phyloP scores from a whole-genome alignment of 208 protist genomes.

The Leptomonas pyrrhocoris region DNA sequence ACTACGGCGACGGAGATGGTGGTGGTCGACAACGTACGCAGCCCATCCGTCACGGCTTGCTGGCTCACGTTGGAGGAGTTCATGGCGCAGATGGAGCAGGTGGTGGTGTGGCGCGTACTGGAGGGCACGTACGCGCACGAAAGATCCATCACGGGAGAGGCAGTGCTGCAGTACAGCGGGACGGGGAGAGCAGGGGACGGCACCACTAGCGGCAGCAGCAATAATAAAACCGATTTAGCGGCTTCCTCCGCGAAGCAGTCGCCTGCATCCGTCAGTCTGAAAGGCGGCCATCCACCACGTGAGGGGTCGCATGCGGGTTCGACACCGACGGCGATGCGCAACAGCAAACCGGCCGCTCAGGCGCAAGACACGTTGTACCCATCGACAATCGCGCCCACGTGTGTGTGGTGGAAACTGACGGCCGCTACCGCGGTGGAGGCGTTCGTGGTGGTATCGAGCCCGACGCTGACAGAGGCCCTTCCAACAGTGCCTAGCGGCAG shows the following conservation, averaged over 20 bases:
- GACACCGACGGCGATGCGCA: neutral
- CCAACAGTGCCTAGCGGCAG: neutral
- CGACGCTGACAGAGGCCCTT: conserved; percentile 11
- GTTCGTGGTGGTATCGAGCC: conserved; percentile 27
- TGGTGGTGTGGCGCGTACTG: conserved; percentile 70
- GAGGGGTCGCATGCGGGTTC: conserved; percentile 9
- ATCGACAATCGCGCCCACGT: conserved; percentile 4
- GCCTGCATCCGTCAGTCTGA: neutral
- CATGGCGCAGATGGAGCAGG: conserved; percentile 41
- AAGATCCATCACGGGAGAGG: conserved; percentile 23
- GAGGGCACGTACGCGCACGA: conserved; percentile 35
- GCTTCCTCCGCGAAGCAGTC: neutral
- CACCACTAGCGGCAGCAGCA: neutral
- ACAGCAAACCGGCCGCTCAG: neutral
- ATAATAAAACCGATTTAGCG: neutral
- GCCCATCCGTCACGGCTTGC: conserved; percentile 30
- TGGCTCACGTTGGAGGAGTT: conserved; percentile 88
- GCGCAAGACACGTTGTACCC: neutral
- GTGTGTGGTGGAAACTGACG: conserved; percentile 35
- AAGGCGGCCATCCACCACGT: neutral
- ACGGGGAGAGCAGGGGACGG: neutral
- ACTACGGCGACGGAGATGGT: conserved; percentile 10
- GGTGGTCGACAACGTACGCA: conserved; percentile 17
- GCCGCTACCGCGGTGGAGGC: conserved; percentile 23
- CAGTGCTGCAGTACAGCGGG: conserved; percentile 24